These are phyloP conservation scores for Teunomyces panamensis DNA, from an alignment of 805 yeast species.

Conservation along the genomic window DNA sequence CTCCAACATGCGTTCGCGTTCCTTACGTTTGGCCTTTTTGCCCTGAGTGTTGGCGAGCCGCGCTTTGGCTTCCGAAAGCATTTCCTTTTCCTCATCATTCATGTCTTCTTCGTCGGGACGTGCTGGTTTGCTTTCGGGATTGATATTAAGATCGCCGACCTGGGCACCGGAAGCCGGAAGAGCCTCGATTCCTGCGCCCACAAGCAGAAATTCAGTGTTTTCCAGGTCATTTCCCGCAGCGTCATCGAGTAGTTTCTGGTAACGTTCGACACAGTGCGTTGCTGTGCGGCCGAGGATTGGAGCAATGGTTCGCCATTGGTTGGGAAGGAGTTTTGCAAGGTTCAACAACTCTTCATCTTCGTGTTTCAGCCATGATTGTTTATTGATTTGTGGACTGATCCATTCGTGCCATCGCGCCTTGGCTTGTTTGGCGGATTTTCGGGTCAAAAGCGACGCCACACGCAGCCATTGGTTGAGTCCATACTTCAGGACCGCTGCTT, in stretches of 20 bases:
- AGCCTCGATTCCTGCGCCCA: slow-evolving; percentile 55
- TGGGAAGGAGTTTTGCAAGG: slow-evolving; percentile 71
- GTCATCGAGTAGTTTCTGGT: slow-evolving; percentile 66
- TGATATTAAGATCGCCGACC: slow-evolving; percentile 60
- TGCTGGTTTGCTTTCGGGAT: slow-evolving; percentile 78
- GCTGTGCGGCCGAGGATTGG: slow-evolving; percentile 80
- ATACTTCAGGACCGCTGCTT: slow-evolving; percentile 89
- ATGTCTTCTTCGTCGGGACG: slow-evolving; percentile 75
- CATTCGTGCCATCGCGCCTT: slow-evolving; percentile 91
- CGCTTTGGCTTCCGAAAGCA: slow-evolving; percentile 93
- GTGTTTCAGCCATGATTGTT: slow-evolving; percentile 63
- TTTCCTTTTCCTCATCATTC: slow-evolving; percentile 86
- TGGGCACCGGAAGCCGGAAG: slow-evolving; percentile 43
- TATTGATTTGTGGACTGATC: slow-evolving; percentile 69
- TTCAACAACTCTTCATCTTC: slow-evolving; percentile 74
- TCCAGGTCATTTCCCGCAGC: slow-evolving; percentile 27
- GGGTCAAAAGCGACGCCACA: slow-evolving; percentile 78
- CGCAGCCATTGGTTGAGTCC: slow-evolving; percentile 95
- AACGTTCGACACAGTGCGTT: slow-evolving; percentile 80
- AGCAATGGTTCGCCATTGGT: slow-evolving; percentile 94
- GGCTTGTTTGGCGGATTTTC: slow-evolving; percentile 88
- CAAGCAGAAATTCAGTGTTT: slow-evolving; percentile 34
- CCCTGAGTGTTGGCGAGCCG: slow-evolving; percentile 91
- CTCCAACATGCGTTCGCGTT: slow-evolving; percentile 76
- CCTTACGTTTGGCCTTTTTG: slow-evolving; percentile 88